These are phyloP conservation scores for Microdochium paspali DNA, from an alignment of 2,329 filamentous ascomycete genomes.

Conservation along the genomic window DNA sequence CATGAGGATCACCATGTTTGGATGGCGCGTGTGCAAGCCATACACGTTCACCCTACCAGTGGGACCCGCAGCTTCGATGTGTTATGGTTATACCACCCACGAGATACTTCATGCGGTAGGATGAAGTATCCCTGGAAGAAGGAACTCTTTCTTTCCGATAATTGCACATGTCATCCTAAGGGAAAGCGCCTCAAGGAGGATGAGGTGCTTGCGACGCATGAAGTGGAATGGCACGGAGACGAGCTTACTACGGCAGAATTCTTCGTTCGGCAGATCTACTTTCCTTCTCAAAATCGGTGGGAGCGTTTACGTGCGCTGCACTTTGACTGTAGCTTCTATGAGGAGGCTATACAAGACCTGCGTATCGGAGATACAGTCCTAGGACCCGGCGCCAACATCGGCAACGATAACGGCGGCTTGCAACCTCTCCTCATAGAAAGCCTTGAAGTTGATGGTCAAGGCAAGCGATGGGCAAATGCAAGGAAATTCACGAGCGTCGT, in stretches of 20 bases:
- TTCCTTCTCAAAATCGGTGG: constrained; percentile 51
- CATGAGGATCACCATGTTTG: constrained; percentile 43
- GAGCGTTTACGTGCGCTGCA: constrained; percentile 45
- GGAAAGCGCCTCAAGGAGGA: constrained; percentile 34
- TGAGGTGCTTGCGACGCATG: constrained; percentile 47
- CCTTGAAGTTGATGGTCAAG: background rate
- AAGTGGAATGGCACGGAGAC: constrained; percentile 46
- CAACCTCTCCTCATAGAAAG: background rate
- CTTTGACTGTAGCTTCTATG: constrained; percentile 39
- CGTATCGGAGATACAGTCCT: background rate
- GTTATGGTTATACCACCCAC: constrained; percentile 64
- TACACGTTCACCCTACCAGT: constrained; percentile 24
- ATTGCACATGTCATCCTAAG: constrained; percentile 54
- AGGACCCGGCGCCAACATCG: background rate
- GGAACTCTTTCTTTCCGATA: constrained; percentile 68
- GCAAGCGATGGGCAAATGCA: background rate
- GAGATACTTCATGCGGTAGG: constrained; percentile 59
- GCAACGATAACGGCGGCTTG: background rate
- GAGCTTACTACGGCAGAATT: constrained; percentile 40
- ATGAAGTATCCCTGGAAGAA: constrained; percentile 62
- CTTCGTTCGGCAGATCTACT: constrained; percentile 64
- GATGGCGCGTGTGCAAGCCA: constrained; percentile 60
- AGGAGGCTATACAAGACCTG: background rate
- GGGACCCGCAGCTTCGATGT: constrained; percentile 45
- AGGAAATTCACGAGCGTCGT: constrained; percentile 9